Conservation (phyloP, 192 early-diverging fungal genomes). For the Linnemannia elongata region DNA sequence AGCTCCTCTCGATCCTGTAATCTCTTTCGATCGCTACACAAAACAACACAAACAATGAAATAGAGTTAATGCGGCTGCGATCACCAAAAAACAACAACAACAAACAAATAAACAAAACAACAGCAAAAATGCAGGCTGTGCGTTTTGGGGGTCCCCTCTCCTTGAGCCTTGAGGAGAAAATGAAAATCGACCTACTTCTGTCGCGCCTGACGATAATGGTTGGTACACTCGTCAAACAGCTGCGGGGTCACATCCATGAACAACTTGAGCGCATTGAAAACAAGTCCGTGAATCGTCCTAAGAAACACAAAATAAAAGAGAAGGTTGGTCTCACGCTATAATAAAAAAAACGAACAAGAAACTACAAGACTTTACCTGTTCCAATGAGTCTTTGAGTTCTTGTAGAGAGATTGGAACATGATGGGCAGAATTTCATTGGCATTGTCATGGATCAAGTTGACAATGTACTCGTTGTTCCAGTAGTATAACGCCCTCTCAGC, state of each 20-base stretch:
- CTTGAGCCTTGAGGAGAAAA: not conserved
- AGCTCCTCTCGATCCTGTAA: slow-evolving; percentile 80
- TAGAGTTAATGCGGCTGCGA: slow-evolving; percentile 15
- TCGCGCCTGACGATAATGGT: slow-evolving; percentile 89
- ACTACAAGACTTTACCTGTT: slow-evolving; percentile 72
- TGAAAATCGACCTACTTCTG: slow-evolving; percentile 73
- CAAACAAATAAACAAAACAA: too few relatives aligned
- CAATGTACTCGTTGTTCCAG: slow-evolving; percentile 99
- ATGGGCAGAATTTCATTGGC: slow-evolving; percentile 91
- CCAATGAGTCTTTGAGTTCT: slow-evolving; percentile 96
- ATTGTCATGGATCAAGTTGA: slow-evolving; percentile 94
- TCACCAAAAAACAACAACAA: not conserved
- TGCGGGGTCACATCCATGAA: slow-evolving; percentile 96
- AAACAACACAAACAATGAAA: not conserved
- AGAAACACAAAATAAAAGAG: not conserved
- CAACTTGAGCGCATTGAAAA: slow-evolving; percentile 96
- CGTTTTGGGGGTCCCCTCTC: not conserved
- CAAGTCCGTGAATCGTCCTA: slow-evolving; percentile 94
- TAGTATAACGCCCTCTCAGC: slow-evolving; percentile 96
- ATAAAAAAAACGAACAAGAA: not conserved
- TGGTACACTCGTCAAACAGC: slow-evolving; percentile 94
- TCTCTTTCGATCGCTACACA: slow-evolving; percentile 79
- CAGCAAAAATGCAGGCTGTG: not conserved
- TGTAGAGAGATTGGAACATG: slow-evolving; percentile 92
- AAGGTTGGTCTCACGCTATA: not conserved